Base-by-base conservation (phyloP, 164 flowering plant genomes). In the Aristolochia contorta region DNA sequence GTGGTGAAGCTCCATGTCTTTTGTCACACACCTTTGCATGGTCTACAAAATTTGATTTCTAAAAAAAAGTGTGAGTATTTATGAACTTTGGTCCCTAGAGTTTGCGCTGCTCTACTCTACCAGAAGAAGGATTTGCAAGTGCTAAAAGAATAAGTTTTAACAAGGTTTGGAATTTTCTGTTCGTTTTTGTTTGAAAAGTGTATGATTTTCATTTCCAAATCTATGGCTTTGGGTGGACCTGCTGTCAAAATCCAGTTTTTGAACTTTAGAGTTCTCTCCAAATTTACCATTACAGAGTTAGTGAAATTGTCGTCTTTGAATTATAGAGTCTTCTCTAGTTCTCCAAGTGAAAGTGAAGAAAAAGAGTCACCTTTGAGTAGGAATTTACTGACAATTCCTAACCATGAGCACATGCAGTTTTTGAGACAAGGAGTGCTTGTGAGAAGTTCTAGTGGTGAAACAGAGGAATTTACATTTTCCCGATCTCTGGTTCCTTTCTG, bases 1-100 rank as follows among this genome's bases (percentile, higher is more conserved):
- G 48, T 65, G 33, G 72, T 87, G 58, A 91, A 84, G 65, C 78
- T 87, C 65, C 95, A 74, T 55, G 4, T 84, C 30, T 68, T 83
- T 57, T 85, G 96, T 65, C 93, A 89, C 77, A 73, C 84, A 53
- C 93, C 88, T 48, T 67, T 87, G 41, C 81, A 71, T 64, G 67
- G 79, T 57, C 50, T 86, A 23, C 60, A 67, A 14, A 43, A 37
- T 61, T 30, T 71, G 8, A 54, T 85, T 57, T 66, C 72, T 81
- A 85, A 84, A 71, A 82, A 83, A 41, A 61, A 66, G 1, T 82
- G 89, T 68, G 63, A 60, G n/a, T 22, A 23, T 33, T 48, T 23
- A 30, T 30, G 52, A 50, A 46, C 58, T 21, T 7, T 37, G 43
- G 43, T 6, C 7, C 10, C 43, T 6, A 37, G 43, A 37, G 43